These are phyloP conservation scores for Pelargonium myrrhifolium DNA, from an alignment of 441 rosid species.

Conservation along the genomic window DNA sequence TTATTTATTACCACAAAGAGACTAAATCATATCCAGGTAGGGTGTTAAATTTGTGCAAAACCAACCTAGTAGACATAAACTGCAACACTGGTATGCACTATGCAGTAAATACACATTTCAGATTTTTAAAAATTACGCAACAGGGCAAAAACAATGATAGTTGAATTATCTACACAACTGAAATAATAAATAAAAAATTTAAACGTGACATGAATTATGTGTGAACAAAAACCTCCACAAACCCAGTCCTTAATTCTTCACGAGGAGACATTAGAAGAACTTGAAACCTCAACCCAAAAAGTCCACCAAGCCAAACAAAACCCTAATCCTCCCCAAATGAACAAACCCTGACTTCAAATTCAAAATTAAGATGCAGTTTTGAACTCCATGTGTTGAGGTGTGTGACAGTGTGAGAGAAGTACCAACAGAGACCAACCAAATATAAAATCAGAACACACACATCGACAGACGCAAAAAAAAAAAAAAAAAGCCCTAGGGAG, in stretches of 20 bases:
- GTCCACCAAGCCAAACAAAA: neutral
- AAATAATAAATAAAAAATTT: neutral
- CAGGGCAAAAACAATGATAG: neutral
- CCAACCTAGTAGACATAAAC: neutral
- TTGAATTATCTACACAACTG: neutral
- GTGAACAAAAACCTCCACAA: neutral
- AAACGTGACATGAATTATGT: neutral
- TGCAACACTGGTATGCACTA: neutral
- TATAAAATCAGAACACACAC: neutral
- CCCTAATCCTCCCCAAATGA: slow-evolving; percentile 1
- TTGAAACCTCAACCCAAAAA: neutral
- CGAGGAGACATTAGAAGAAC: neutral
- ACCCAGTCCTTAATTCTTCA: neutral
- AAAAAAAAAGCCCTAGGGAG: neutral
- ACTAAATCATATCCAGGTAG: neutral
- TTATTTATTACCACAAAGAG: too few relatives aligned
- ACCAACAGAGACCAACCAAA: neutral
- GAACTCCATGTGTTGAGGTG: neutral
- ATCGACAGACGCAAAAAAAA: neutral
- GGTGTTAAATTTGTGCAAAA: neutral
- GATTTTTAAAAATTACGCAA: neutral
- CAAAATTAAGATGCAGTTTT: neutral
- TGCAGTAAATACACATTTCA: neutral
- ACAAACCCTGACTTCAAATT: neutral
- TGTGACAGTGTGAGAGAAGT: neutral